phyloP scores from a whole-genome alignment of 345 rosid species.

The Ceriops tagal region DNA sequence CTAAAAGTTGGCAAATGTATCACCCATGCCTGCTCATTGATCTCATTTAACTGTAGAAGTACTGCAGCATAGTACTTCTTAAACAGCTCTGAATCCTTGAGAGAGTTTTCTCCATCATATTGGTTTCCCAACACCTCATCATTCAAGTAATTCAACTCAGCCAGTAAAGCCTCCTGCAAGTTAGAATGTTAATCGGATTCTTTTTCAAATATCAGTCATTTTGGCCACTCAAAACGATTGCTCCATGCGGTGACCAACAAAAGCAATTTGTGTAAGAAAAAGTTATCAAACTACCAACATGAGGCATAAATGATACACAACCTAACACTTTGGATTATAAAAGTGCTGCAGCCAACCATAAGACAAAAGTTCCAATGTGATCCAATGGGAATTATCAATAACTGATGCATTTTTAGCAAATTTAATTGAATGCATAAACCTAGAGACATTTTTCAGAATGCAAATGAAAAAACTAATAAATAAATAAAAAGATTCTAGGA shows the following conservation, averaged over 20 bases:
- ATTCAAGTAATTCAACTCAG: slow-evolving; percentile 66
- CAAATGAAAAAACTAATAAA: no score
- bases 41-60: slow-evolving; percentile 58
- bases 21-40: slow-evolving; percentile 68
- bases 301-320: neutral
- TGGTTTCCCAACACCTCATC: slow-evolving; percentile 59
- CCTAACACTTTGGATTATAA: neutral
- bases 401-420: no score
- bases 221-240: neutral
- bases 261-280: no score
- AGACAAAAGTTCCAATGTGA: no score
- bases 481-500: neutral
- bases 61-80: slow-evolving; percentile 82
- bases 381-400: no score
- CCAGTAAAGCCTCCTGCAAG: slow-evolving; percentile 64
- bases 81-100: slow-evolving; percentile 62
- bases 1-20: slow-evolving; percentile 10
- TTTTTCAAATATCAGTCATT: neutral
- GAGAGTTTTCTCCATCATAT: slow-evolving; percentile 45
- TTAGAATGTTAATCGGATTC: slow-evolving; percentile 25
- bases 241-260: no score
- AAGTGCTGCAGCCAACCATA: neutral
- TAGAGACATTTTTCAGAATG: no score
- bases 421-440: no score
- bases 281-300: neutral